These are phyloP conservation scores for Aeschynomene evenia DNA, from an alignment of 306 rosid genomes.

Conservation along the genomic window DNA sequence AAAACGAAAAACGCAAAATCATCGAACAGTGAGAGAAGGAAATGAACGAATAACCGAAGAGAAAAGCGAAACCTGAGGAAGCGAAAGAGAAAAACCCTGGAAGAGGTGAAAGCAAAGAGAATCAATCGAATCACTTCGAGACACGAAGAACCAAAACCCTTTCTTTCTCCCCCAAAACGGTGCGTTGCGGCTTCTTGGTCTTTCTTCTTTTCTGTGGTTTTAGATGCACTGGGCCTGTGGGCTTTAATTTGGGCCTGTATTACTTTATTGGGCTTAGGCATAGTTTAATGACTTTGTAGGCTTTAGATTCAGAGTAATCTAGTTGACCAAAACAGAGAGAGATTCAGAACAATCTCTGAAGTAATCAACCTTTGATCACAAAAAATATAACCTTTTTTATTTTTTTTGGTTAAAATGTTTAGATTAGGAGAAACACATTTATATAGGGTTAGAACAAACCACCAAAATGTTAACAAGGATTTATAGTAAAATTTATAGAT, in stretches of 20 bases:
- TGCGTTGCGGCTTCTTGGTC: background rate
- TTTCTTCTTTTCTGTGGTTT: background rate
- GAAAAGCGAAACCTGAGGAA: background rate
- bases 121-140: conserved; percentile 6
- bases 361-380: no score
- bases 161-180: background rate
- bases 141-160: conserved; percentile 6
- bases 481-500: no score
- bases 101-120: background rate
- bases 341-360: no score
- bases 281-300: no score
- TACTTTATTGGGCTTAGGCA: background rate
- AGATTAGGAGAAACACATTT: no score
- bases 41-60: background rate
- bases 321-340: no score
- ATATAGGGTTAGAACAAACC: no score
- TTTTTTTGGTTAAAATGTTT: no score
- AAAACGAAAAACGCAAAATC: background rate
- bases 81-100: background rate
- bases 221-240: background rate
- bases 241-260: background rate
- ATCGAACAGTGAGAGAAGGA: background rate
- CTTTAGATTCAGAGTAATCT: no score
- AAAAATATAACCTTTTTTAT: no score
- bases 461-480: no score